Percentiles rank a stretch among this genome's conserved stretches.
phyloP scores from a whole-genome alignment of 2,329 filamentous ascomycete genomes.

The Podosphaera fusca region DNA sequence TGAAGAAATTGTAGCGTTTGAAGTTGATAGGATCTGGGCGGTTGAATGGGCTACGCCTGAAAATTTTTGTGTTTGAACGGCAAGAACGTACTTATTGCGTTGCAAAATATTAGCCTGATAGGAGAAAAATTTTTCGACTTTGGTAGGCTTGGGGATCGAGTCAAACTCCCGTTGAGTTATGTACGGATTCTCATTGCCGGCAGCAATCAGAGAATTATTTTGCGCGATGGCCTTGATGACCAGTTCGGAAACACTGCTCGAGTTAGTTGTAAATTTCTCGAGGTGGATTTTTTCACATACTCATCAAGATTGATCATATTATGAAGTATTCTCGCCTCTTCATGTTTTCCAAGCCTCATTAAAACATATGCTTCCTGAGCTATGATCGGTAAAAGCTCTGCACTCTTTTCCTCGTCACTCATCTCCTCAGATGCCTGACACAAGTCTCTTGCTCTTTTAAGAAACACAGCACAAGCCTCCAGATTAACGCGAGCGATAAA shows the following conservation, averaged over 20 bases:
- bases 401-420: conserved; percentile 47
- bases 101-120: conserved; percentile 40
- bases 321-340: conserved; percentile 41
- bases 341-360: conserved; percentile 37
- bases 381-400: conserved; percentile 51
- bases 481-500: conserved; percentile 48
- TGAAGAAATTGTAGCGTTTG: conserved; percentile 25
- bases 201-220: conserved; percentile 32
- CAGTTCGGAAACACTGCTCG: conserved; percentile 35
- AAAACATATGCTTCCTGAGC: conserved; percentile 57
- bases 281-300: conserved; percentile 23
- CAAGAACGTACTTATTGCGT: conserved; percentile 40
- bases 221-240: conserved; percentile 43
- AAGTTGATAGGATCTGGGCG: conserved; percentile 20
- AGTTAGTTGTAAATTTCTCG: conserved; percentile 12
- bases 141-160: conserved; percentile 26
- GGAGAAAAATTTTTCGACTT: conserved; percentile 44
- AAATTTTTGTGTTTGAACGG: conserved; percentile 45
- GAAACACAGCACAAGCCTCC: conserved; percentile 36
- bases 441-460: conserved; percentile 46
- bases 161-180: conserved; percentile 38
- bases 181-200: conserved; percentile 37
- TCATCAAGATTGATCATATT: conserved; percentile 35
- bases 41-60: conserved; percentile 32
- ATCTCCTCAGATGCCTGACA: conserved; percentile 55